These are phyloP conservation scores for Colletotrichum destructivum DNA, from an alignment of 2,329 filamentous ascomycete species.

Conservation along the genomic window DNA sequence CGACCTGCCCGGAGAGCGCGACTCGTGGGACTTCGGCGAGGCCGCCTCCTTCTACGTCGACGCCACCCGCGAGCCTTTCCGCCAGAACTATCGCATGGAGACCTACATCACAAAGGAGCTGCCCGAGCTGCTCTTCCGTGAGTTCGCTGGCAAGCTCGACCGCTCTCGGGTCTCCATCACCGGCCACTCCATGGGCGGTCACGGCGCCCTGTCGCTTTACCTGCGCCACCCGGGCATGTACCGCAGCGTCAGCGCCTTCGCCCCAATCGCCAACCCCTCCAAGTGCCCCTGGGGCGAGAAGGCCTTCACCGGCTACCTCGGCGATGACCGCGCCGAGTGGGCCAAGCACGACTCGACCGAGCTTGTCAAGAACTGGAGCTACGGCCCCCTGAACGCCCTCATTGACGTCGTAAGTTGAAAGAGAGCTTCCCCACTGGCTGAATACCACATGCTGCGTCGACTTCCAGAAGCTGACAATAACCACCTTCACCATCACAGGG, in stretches of 20 bases:
- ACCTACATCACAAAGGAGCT: slow-evolving; percentile 91
- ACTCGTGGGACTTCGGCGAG: slow-evolving; percentile 90
- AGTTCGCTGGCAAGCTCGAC: slow-evolving; percentile 81
- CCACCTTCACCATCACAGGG: slow-evolving; percentile 67
- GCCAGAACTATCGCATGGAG: slow-evolving; percentile 92
- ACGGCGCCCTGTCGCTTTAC: slow-evolving; percentile 93
- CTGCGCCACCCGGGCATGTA: slow-evolving; percentile 93
- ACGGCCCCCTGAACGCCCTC: slow-evolving; percentile 77
- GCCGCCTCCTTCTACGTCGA: slow-evolving; percentile 97
- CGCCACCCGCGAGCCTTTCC: slow-evolving; percentile 82
- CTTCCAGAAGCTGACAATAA: not conserved
- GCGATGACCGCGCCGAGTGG: slow-evolving; percentile 83
- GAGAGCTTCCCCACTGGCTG: too few species aligned
- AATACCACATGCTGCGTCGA: not conserved
- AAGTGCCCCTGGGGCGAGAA: slow-evolving; percentile 96
- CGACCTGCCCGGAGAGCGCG: slow-evolving; percentile 86
- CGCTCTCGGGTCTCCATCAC: slow-evolving; percentile 81
- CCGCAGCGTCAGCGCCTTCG: slow-evolving; percentile 90
- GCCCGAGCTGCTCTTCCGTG: slow-evolving; percentile 80
- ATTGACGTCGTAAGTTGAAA: slow-evolving; percentile 83
- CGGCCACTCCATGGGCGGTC: slow-evolving; percentile 97
- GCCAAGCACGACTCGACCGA: slow-evolving; percentile 93
- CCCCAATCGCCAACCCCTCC: slow-evolving; percentile 89
- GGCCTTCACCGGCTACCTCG: slow-evolving; percentile 93
- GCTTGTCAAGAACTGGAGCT: slow-evolving; percentile 82